Conservation (phyloP, 805 yeast species). For the Ogataea haglerorum region DNA sequence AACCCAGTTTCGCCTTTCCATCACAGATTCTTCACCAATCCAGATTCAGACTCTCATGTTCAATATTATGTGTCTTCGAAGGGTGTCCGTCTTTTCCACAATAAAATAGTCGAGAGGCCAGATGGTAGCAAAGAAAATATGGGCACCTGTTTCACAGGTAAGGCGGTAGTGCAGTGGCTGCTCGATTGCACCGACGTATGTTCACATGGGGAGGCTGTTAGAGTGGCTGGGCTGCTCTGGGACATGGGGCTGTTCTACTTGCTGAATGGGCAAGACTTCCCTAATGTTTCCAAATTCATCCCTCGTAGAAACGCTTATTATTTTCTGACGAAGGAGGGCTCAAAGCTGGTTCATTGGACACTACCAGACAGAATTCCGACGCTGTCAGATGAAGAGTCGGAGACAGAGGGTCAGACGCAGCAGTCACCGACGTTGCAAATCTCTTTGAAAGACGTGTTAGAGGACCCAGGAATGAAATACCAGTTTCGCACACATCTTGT, state of each 20-base stretch:
- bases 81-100: slow-evolving; percentile 61
- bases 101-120: slow-evolving; percentile 26
- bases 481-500: slow-evolving; percentile 65
- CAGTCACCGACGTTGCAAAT: slow-evolving; percentile 3
- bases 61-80: slow-evolving; percentile 70
- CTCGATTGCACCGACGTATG: slow-evolving; percentile 82
- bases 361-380: background rate
- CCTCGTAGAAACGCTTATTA: slow-evolving; percentile 23
- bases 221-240: slow-evolving; percentile 49
- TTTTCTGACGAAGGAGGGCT: slow-evolving; percentile 22
- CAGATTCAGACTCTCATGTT: slow-evolving; percentile 76
- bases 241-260: slow-evolving; percentile 44
- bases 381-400: slow-evolving; percentile 7
- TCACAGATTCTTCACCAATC: slow-evolving; percentile 79
- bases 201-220: slow-evolving; percentile 48
- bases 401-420: background rate
- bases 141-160: slow-evolving; percentile 63
- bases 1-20: slow-evolving; percentile 54
- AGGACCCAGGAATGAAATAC: slow-evolving; percentile 74
- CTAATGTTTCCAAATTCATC: slow-evolving; percentile 7
- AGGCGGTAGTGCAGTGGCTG: slow-evolving; percentile 81
- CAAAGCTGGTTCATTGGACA: slow-evolving; percentile 24
- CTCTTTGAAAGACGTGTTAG: slow-evolving; percentile 42
- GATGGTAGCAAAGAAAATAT: slow-evolving; percentile 30
- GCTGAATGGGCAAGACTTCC: slow-evolving; percentile 26